Evolutionary conservation across 257 asterid species (phyloP).

Genomic region (Jacaranda copaia): DNA sequence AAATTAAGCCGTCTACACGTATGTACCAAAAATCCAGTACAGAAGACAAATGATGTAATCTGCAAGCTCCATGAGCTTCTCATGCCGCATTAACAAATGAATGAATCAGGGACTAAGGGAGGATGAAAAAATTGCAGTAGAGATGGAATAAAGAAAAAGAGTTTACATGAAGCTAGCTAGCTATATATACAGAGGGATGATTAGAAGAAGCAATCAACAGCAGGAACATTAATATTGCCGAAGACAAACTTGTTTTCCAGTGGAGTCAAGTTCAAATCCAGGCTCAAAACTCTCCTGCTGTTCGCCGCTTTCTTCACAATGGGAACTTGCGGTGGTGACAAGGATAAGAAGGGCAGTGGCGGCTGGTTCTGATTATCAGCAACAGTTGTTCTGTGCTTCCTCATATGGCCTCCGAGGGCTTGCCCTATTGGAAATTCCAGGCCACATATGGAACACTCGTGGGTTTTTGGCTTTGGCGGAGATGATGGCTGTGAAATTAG

Average conservation of each 20-base stretch:
- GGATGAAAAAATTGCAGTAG: background rate
- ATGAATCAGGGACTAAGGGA: too few relatives aligned
- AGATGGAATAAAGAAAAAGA: background rate
- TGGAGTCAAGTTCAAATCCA: conserved; percentile 71
- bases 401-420: conserved; percentile 71
- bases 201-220: conserved; percentile 40
- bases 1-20: too few relatives aligned
- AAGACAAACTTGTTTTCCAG: conserved; percentile 51
- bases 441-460: conserved; percentile 64
- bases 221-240: conserved; percentile 26
- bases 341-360: conserved; percentile 22
- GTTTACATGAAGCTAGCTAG: background rate
- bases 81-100: too few relatives aligned
- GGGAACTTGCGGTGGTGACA: conserved; percentile 43
- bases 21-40: too few relatives aligned
- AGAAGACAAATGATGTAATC: too few relatives aligned
- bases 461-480: conserved; percentile 57
- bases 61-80: too few relatives aligned
- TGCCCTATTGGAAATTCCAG: conserved; percentile 63
- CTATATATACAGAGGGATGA: background rate
- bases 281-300: conserved; percentile 47
- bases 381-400: conserved; percentile 52
- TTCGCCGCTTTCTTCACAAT: conserved; percentile 51
- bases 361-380: conserved; percentile 25
- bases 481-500: conserved; percentile 24